A percentile compares a stretch with the other conserved stretches of the same genome.
These are phyloP conservation scores for Simmondsia chinensis DNA, from an alignment of 148 eudicot species.

Conservation along the genomic window DNA sequence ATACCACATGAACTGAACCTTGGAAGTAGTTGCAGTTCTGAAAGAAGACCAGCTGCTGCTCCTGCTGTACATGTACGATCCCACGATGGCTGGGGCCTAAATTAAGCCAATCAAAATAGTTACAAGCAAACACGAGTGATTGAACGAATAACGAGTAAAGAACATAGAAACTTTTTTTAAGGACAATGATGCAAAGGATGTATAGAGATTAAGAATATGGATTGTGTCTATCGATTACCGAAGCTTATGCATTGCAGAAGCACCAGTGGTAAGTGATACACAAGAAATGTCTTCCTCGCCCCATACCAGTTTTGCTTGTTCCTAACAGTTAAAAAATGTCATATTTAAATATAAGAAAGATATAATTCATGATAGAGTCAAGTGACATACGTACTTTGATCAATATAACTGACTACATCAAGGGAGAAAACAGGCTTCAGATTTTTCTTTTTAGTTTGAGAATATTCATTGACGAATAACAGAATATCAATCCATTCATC, in stretches of 20 bases:
- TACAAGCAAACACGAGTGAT: too few relatives aligned
- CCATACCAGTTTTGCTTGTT: conserved; percentile 63
- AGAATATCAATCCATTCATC: too few relatives aligned
- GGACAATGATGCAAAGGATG: too few relatives aligned
- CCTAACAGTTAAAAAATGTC: conserved; percentile 24
- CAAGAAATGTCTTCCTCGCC: conserved; percentile 55
- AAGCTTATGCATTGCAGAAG: conserved; percentile 92
- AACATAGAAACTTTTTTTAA: neutral
- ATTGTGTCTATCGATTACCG: conserved; percentile 28
- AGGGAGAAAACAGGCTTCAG: too few relatives aligned
- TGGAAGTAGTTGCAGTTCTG: conserved; percentile 58
- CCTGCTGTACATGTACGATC: conserved; percentile 98
- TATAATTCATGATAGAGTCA: neutral
- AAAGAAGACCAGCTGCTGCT: conserved; percentile 77
- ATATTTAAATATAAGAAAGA: neutral
- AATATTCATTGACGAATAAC: too few relatives aligned
- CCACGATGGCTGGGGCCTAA: conserved; percentile 97
- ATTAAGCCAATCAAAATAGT: too few relatives aligned
- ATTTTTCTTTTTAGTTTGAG: too few relatives aligned
- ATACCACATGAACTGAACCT: conserved; percentile 42
- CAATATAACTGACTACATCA: too few relatives aligned
- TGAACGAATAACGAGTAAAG: neutral
- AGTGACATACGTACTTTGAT: too few relatives aligned
- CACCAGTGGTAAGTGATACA: conserved; percentile 68
- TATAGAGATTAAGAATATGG: neutral